Conservation (phyloP, 768 basidiomycete genomes). For the Kwoniella shandongensis region DNA sequence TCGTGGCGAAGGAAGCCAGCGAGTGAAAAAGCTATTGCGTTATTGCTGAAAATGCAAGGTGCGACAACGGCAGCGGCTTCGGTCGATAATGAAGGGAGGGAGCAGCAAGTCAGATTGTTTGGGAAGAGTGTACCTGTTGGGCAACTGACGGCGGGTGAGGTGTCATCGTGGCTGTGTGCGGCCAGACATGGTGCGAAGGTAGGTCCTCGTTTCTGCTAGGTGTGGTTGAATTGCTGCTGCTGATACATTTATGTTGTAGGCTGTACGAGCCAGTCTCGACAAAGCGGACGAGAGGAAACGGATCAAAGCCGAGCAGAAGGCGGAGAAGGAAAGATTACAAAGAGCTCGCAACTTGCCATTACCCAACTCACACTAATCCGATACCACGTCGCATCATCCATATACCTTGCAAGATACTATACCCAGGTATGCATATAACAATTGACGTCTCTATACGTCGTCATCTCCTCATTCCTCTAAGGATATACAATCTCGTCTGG, state of each 20-base stretch:
- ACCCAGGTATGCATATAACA: too few relatives aligned
- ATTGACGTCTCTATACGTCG: too few relatives aligned
- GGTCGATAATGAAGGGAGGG: conserved; percentile 1
- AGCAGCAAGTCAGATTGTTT: conserved; percentile 3
- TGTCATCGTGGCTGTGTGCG: conserved; percentile 21
- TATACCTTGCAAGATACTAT: too few relatives aligned
- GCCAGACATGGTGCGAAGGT: conserved; percentile 26
- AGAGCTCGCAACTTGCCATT: conserved; percentile 16
- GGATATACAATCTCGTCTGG: conserved; percentile 34
- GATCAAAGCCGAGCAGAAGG: conserved; percentile 8
- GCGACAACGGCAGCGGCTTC: background rate
- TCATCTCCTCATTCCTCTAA: conserved; percentile 22
- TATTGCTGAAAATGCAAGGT: conserved; percentile 35
- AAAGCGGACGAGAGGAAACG: conserved; percentile 1
- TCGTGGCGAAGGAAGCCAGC: conserved; percentile 39
- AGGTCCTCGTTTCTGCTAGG: too few relatives aligned
- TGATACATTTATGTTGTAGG: conserved; percentile 3
- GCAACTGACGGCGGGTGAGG: conserved; percentile 23
- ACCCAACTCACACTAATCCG: conserved; percentile 6
- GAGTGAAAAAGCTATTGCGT: conserved; percentile 26
- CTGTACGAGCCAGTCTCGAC: conserved; percentile 2
- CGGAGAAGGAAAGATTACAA: conserved; percentile 10
- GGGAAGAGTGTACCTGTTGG: conserved; percentile 8
- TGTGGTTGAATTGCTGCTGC: too few relatives aligned
- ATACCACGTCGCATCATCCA: too few relatives aligned